Base-by-base conservation (phyloP, 768 basidiomycete species). In the Saitozyma podzolica region DNA sequence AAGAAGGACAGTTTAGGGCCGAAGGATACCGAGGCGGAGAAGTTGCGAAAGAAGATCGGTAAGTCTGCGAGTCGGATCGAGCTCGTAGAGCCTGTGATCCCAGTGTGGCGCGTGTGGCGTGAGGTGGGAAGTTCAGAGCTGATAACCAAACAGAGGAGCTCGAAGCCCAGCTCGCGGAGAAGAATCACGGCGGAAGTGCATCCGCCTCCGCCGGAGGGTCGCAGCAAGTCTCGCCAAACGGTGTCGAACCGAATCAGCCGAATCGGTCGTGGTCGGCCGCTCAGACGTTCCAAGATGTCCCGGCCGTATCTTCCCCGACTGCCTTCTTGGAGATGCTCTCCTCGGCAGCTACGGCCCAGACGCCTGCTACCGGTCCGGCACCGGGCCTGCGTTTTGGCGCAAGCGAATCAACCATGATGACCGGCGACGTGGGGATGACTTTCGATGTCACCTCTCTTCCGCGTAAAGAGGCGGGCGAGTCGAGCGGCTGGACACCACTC, bases 261-360 rank as follows among this genome's bases (percentile, higher is more conserved):
- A 45, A 29, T 58, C 62, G 40, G n/a, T 45, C 64, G 11, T 57
- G 40, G 51, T 58, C 54, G 20, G 55, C 11, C 50, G 41, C 50
- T 40, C 20, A 54, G 16, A 52, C 56, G 17, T 20, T 58, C 39
- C 51, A 37, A 58, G 42, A 54, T 42, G 20, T 48, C 49, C 14
- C 48, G 53, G 10, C 64, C 9, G 69, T 69, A 7, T 59, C 63
- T 10, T 76, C 74, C 3, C 72, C 74, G 6, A 76, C 69, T 40
- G 58, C 72, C 4, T 74, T 76, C 52, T 70, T 76, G 39, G 74
- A 76, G 10, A 72, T 76, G 66, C 66, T 76, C 6, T 76, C 74
- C 0, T 67, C 74, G 16, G 64, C 74, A 8, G 74, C 74, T 9
- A 63, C 65, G 1, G 63, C 59, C 7, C 70, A 72, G 56, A 54